Conservation (phyloP, 1,284 basidiomycete species). For the Boletus sp. region DNA sequence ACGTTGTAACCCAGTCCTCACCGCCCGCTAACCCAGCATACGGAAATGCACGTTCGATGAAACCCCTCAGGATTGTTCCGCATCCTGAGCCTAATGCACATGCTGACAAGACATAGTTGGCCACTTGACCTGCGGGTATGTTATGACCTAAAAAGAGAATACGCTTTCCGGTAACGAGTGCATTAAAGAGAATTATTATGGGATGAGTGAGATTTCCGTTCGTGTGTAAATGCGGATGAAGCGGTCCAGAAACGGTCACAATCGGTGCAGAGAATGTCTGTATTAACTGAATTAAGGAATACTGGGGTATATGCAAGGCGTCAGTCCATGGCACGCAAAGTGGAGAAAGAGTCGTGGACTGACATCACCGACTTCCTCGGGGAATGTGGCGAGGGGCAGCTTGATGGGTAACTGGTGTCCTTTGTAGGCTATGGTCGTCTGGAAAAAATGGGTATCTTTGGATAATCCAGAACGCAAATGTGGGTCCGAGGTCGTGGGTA, state of each 20-base stretch:
- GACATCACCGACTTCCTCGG: constrained; percentile 95
- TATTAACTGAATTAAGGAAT: constrained; percentile 88
- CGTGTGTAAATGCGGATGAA: constrained; percentile 90
- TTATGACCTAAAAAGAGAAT: constrained; percentile 92
- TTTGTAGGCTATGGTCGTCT: constrained; percentile 79
- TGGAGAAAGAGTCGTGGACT: constrained; percentile 30
- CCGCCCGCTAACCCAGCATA: constrained; percentile 88
- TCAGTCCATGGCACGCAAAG: constrained; percentile 11
- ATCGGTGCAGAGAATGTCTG: constrained; percentile 78
- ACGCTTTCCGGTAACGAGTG: constrained; percentile 88
- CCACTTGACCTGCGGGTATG: constrained; percentile 82
- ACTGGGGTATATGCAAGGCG: constrained; percentile 45
- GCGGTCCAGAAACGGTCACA: constrained; percentile 65
- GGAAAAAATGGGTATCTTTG: constrained; percentile 92
- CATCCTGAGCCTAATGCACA: constrained; percentile 91
- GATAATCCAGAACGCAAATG: constrained; percentile 48
- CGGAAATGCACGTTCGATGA: constrained; percentile 87
- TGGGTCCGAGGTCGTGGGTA: constrained; percentile 42
- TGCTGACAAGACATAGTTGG: constrained; percentile 87
- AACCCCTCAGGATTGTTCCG: constrained; percentile 78
- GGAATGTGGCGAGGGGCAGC: constrained; percentile 80
- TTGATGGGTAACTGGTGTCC: constrained; percentile 79
- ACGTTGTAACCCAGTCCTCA: constrained; percentile 88
- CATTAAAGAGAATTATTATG: constrained; percentile 93
- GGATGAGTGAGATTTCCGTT: constrained; percentile 89